Evolutionary conservation across 208 protist genomes (phyloP), one percentile per base, ranked within the genome.

Genomic region (Angomonas ambiguus): DNA sequence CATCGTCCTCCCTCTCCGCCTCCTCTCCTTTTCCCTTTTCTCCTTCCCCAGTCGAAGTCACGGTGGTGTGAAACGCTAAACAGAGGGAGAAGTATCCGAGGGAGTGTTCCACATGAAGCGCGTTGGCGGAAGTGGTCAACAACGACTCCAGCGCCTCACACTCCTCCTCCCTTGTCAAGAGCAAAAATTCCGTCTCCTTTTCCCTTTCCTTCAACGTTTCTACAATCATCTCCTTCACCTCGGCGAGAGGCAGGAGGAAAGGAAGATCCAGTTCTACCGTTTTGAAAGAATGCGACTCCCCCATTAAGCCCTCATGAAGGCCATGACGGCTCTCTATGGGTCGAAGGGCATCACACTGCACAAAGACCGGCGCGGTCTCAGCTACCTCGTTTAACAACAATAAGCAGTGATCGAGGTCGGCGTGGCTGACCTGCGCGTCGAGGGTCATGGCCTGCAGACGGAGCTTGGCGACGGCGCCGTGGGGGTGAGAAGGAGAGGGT

Each of bases 321-420:
- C 71, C 77, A 60, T 86, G 71, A 11, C 61, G 58, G 33, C 42
- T 63, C 53, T 42, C 41, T 34, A 78, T 48, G 28, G 88, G 76
- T 16, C 80, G 80, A 2, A 74, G 74, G 3, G 74, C 68, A 8
- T 82, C 70, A 42, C 85, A 80, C 79, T 94, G 88, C 60, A 88
- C 72, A 32, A 94, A 82, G 1, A 92, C 65, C 1, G 88, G 88
- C 22, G 83, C 80, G 18, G 75, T 85, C 16, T 77, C 71, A 24
- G 81, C 83, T 73, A 91, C 87, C 51, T 90, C 85, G 65, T 83
- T 87, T 0, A 81, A 65, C 16, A 94, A 74, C 60, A 91, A 71
- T 31, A 94, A 72, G 20, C 83, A 89, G 49, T 67, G 87, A 31
- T 73, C 71, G 24, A 83, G 69, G 24, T 91, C 79, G 20, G 65